These are phyloP conservation scores for Warburgia ugandensis DNA, from an alignment of 164 flowering plant genomes.

Conservation along the genomic window DNA sequence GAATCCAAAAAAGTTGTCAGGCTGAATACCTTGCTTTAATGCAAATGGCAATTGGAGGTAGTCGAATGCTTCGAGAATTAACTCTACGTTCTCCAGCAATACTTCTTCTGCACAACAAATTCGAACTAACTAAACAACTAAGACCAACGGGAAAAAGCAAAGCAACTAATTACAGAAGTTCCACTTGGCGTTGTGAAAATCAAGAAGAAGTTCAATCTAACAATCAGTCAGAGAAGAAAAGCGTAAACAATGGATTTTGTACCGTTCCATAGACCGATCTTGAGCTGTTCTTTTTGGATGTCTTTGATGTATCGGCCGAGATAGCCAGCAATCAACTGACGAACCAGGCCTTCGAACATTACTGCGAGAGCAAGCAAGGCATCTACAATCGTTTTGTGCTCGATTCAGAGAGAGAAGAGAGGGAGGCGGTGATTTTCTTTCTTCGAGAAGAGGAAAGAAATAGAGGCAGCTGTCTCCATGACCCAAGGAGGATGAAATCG, in stretches of 20 bases:
- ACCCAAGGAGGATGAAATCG: too few relatives aligned
- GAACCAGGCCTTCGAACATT: conserved; percentile 75
- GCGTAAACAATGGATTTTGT: conserved; percentile 1
- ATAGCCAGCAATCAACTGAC: conserved; percentile 58
- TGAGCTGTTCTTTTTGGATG: conserved; percentile 72
- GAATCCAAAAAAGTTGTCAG: neutral
- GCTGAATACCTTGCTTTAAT: conserved; percentile 50
- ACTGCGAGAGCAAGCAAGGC: neutral
- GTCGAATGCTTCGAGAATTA: conserved; percentile 89
- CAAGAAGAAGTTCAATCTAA: neutral
- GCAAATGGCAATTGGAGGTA: conserved; percentile 84
- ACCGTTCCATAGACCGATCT: conserved; percentile 81
- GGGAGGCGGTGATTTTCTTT: neutral
- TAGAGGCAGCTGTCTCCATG: too few relatives aligned
- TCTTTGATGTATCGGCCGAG: conserved; percentile 73
- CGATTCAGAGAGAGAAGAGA: neutral
- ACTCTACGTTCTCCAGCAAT: conserved; percentile 66
- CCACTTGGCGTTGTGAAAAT: neutral
- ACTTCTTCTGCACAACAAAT: conserved; percentile 53
- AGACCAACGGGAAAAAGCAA: neutral
- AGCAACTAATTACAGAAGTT: too few relatives aligned
- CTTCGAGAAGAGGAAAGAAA: too few relatives aligned
- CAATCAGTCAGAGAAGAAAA: neutral
- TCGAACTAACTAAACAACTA: neutral
- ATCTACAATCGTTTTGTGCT: too few relatives aligned